phyloP scores from a whole-genome alignment of 2,329 filamentous ascomycete genomes.

The Endocalyx cinctus region DNA sequence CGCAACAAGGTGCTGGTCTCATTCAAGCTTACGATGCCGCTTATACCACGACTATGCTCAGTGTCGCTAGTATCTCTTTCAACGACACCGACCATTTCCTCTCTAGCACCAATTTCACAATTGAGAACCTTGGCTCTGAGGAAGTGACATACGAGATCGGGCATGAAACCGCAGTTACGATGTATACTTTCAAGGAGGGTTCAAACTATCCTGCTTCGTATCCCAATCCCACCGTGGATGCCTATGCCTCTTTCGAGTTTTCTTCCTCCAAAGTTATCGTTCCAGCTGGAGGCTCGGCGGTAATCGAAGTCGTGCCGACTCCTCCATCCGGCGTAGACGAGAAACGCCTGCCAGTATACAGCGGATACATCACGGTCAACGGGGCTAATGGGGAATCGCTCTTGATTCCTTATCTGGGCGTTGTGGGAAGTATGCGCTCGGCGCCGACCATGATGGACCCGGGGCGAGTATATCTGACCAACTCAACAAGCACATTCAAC shows the following conservation, averaged over 20 bases:
- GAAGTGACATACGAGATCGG: slow-evolving; percentile 48
- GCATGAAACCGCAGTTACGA: slow-evolving; percentile 46
- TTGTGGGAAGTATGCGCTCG: neutral
- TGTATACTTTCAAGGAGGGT: slow-evolving; percentile 43
- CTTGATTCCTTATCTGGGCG: neutral
- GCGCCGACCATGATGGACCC: no score
- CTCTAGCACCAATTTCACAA: slow-evolving; percentile 44
- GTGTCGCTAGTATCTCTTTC: slow-evolving; percentile 55
- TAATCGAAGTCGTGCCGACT: slow-evolving; percentile 39
- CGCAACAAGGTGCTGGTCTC: slow-evolving; percentile 58
- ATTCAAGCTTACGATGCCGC: slow-evolving; percentile 58
- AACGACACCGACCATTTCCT: slow-evolving; percentile 59
- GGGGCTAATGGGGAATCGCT: slow-evolving; percentile 33
- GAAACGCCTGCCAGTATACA: slow-evolving; percentile 42
- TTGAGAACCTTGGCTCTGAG: slow-evolving; percentile 49
- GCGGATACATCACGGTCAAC: slow-evolving; percentile 42
- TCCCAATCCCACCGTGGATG: slow-evolving; percentile 37
- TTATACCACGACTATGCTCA: slow-evolving; percentile 47
- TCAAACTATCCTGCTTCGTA: slow-evolving; percentile 31
- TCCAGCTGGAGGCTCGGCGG: slow-evolving; percentile 23
- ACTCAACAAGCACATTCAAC: no score
- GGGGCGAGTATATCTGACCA: no score
- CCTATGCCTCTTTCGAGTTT: slow-evolving; percentile 24
- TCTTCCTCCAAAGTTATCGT: slow-evolving; percentile 26
- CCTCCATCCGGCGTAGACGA: slow-evolving; percentile 35